phyloP scores from a whole-genome alignment of 1,284 basidiomycete genomes.

The Sporisorium reilianum region DNA sequence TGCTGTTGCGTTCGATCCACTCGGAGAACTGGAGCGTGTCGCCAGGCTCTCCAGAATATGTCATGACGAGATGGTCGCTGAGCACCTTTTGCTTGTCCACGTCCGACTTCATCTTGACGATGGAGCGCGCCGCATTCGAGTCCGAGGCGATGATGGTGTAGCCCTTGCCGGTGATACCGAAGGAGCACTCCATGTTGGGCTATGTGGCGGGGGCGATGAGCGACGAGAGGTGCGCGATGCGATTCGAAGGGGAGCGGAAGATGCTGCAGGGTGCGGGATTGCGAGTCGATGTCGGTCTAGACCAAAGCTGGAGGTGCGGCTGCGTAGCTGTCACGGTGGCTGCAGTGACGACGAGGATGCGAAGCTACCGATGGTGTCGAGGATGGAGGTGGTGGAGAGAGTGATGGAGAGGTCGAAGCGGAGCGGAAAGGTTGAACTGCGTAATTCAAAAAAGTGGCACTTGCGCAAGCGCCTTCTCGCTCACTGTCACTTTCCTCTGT shows the following conservation, averaged over 20 bases:
- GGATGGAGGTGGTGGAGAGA: background rate
- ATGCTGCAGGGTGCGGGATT: background rate
- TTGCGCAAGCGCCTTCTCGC: conserved; percentile 35
- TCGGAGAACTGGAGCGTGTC: conserved; percentile 98
- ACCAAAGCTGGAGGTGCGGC: background rate
- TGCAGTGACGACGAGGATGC: background rate
- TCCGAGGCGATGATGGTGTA: conserved; percentile 78
- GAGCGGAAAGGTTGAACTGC: conserved; percentile 6
- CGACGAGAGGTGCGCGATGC: background rate
- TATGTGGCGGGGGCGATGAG: background rate
- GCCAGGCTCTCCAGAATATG: conserved; percentile 90
- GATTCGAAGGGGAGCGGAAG: background rate
- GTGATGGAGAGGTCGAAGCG: background rate
- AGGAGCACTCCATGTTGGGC: conserved; percentile 71
- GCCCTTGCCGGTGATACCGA: conserved; percentile 71
- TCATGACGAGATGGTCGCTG: conserved; percentile 92
- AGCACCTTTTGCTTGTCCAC: conserved; percentile 97
- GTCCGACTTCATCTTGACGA: conserved; percentile 97
- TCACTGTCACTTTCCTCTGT: conserved; percentile 20
- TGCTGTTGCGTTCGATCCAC: conserved; percentile 93
- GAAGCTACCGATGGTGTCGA: background rate
- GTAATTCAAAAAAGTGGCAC: conserved; percentile 37
- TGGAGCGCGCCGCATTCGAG: conserved; percentile 86
- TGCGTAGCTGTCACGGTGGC: background rate
- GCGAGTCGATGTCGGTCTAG: background rate